These are phyloP conservation scores for Leishmania tarentolae DNA, from an alignment of 208 protist genomes.

Conservation along the genomic window DNA sequence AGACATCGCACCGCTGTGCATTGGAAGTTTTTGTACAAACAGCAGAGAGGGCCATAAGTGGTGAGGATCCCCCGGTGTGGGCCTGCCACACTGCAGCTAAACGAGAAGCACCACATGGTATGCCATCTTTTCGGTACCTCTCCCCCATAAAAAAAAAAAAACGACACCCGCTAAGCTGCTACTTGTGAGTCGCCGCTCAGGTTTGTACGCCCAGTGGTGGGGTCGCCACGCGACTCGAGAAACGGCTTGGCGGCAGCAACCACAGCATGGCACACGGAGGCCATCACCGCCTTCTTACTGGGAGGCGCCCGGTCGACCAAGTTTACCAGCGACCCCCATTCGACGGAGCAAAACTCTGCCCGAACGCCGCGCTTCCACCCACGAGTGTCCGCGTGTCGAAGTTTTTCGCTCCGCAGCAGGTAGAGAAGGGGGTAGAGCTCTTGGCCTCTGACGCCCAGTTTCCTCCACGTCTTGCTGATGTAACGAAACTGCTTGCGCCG, in stretches of 20 bases:
- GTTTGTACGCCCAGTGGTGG: neutral
- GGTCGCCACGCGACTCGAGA: neutral
- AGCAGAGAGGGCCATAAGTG: neutral
- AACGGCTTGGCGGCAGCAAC: slow-evolving; percentile 12
- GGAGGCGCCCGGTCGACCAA: slow-evolving; percentile 29
- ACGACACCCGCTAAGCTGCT: neutral
- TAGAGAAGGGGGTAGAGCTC: slow-evolving; percentile 60
- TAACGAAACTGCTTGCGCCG: slow-evolving; percentile 45
- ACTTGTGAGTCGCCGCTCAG: neutral
- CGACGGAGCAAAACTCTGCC: slow-evolving; percentile 16
- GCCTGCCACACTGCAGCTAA: neutral
- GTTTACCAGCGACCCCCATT: slow-evolving; percentile 37
- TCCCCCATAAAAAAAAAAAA: neutral
- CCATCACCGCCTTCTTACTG: slow-evolving; percentile 35
- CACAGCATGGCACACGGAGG: slow-evolving; percentile 36
- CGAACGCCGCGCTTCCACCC: slow-evolving; percentile 13
- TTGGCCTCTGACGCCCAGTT: slow-evolving; percentile 39
- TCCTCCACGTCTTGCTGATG: slow-evolving; percentile 45
- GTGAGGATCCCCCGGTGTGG: neutral
- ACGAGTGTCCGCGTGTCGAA: neutral
- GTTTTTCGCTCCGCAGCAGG: neutral
- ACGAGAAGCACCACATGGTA: neutral
- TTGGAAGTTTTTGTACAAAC: neutral
- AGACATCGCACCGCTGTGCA: neutral
- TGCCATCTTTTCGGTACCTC: neutral